These are phyloP conservation scores for Neurospora sp. DNA, from an alignment of 2,329 filamentous ascomycete genomes.

Conservation along the genomic window DNA sequence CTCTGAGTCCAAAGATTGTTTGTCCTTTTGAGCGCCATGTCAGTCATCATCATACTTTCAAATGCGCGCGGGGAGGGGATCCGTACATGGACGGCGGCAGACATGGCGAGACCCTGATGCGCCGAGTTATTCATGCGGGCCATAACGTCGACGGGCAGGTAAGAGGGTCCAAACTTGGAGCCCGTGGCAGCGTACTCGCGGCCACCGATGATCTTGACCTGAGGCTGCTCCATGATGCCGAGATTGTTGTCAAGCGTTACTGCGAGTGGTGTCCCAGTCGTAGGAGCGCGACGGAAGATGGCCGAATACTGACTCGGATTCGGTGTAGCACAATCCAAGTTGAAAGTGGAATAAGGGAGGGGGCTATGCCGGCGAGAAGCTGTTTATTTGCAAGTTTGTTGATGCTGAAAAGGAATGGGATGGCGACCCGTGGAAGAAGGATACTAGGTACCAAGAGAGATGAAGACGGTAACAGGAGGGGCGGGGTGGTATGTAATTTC, in stretches of 20 bases:
- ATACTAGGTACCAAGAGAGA: not conserved
- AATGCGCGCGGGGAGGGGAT: not conserved
- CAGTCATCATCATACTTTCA: not conserved
- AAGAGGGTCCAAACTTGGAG: not conserved
- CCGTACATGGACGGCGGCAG: not conserved
- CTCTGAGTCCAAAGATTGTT: not conserved
- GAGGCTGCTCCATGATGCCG: not conserved
- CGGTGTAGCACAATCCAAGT: not conserved
- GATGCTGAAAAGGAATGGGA: not conserved
- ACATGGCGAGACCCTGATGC: not conserved
- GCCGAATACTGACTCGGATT: not conserved
- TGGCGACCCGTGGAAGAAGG: not conserved
- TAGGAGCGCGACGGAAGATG: not conserved
- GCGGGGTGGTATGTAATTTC: not conserved
- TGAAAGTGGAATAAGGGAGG: not conserved
- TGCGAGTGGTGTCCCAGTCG: not conserved
- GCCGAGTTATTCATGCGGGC: not conserved
- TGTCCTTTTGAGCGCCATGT: not conserved
- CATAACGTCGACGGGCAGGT: not conserved
- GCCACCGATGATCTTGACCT: not conserved
- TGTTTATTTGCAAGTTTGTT: not conserved
- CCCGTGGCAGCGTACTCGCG: not conserved
- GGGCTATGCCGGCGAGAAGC: not conserved
- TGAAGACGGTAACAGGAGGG: not conserved
- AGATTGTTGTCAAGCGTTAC: not conserved